Evolutionary conservation across 78 protist species (phyloP), one percentile per base, ranked within the genome.

Genomic region (Cavenderia fasciculata): DNA sequence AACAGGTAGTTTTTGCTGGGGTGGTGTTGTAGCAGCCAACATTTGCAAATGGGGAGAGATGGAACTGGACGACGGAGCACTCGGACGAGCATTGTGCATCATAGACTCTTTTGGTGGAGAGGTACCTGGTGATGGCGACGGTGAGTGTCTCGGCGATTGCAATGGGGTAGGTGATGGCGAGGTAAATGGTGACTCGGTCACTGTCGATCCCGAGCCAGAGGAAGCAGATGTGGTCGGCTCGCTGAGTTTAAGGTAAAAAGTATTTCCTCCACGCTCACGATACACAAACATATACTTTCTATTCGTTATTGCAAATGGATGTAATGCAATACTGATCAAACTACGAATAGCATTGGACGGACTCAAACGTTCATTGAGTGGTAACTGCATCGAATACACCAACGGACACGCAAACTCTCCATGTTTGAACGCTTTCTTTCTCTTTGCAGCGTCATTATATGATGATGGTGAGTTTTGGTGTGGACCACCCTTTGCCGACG

Each of bases 281-380:
- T 77, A 87, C 14, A 87, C 93, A 71, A 74, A 87, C 86, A 74
- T 70, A 25, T 87, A 70, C 76, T 68, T 68, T 18, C 93, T 14
- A 40, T 87, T 87, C 10, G 62, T 65, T 11, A 87, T 59, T 29
- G 87, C 73, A 31, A 87, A 61, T 47, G 86, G 71, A 52, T 87
- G 86, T 16, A 87, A 61, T 7, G 85, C 59, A n/a, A 40, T 74
- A 11, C 56, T n/a, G 21, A 62, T 74, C 29, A 87, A 44, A 25
- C 74, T 66, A 31, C 93, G 49, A n/a, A 87, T 77, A 4, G 93
- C 93, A 12, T 41, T 23, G 21, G 19, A 0, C 0, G 90, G 70
- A 44, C 10, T 40, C 21, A 82, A 54, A 33, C 90, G 38, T 16
- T 82, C 90, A 43, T 82, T 71, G 31, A 82, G 41, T n/a, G 47